Percentiles rank a stretch among this genome's conserved stretches.
phyloP scores from a whole-genome alignment of 2,329 filamentous ascomycete genomes.

The Aspergillus tamarii region DNA sequence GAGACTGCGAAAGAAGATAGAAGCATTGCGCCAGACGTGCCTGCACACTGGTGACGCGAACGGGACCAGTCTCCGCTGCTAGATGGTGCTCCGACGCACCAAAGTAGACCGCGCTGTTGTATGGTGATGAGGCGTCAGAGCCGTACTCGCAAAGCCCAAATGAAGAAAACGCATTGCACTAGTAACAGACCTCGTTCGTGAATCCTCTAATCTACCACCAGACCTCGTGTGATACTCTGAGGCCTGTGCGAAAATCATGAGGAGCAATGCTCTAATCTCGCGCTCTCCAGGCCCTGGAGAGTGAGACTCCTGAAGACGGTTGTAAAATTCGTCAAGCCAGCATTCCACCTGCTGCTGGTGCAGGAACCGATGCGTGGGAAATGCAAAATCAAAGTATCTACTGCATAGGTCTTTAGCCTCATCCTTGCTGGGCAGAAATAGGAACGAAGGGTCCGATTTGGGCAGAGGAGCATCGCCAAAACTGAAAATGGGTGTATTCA shows the following conservation, averaged over 20 bases:
- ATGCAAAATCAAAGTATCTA: slow-evolving; percentile 26
- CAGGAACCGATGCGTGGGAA: slow-evolving; percentile 26
- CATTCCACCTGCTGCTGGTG: slow-evolving; percentile 19
- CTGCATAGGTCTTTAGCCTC: slow-evolving; percentile 16
- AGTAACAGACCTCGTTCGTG: slow-evolving; percentile 16
- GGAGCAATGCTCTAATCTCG: slow-evolving; percentile 48
- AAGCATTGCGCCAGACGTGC: slow-evolving; percentile 44
- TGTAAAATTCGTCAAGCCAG: slow-evolving; percentile 24
- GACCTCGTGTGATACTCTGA: slow-evolving; percentile 45
- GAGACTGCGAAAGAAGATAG: slow-evolving; percentile 36
- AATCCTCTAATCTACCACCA: slow-evolving; percentile 21
- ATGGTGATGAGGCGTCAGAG: neutral
- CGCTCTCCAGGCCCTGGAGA: slow-evolving; percentile 9
- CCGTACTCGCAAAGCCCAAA: rapidly evolving
- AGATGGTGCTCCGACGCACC: slow-evolving; percentile 34
- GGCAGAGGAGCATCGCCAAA: slow-evolving; percentile 21
- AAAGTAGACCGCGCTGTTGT: slow-evolving; percentile 24
- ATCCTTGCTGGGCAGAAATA: slow-evolving; percentile 14
- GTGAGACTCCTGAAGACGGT: slow-evolving; percentile 3
- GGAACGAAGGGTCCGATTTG: slow-evolving; percentile 17
- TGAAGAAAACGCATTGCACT: no score
- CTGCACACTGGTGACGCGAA: slow-evolving; percentile 43
- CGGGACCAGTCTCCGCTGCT: slow-evolving; percentile 35
- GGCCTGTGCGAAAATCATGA: slow-evolving; percentile 59
- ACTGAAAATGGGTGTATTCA: slow-evolving; percentile 20